Evolutionary conservation across 2,329 filamentous ascomycete species (phyloP), one percentile per base, ranked within the genome.

Genomic region (Nemania diffusa): DNA sequence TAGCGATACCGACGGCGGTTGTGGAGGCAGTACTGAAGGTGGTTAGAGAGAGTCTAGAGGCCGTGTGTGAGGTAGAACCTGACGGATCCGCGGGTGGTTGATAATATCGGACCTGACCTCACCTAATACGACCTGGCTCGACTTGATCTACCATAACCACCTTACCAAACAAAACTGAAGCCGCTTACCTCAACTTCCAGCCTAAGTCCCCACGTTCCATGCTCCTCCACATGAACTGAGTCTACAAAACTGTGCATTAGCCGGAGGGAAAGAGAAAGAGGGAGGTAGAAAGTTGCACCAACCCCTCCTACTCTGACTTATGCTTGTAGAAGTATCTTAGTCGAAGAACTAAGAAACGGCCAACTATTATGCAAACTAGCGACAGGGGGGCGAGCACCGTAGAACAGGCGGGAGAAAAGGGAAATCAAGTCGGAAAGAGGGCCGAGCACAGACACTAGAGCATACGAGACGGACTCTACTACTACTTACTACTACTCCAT

Each of bases 1-100:
- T 90, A 15, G 88, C 88, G 34, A 77, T 91, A 48, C 88, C 90
- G 13, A 81, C 84, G 62, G 75, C 81, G 2, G 87, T 90, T n/a
- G 79, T 91, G 15, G 86, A 90, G 27, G 87, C 91, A 71, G 87
- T 88, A 4, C 79, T 90, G n/a, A 84, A 83, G 70, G 81, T 87
- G 34, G 88, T 88, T 29, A 81, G 84, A 65, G 87, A 90, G 72
- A 84, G 84, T 69, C 79, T 91, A 48, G 87, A 89, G 69, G 76
- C 79, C 42, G 81, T 88, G 13, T 80, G 79, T 59, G 79, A 81
- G 70, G 73, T 84, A 52, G 80, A 81, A 15, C 55, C 58, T 26
- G 76, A 75, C 56, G 73, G 71, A 22, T 59, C 64, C 48, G 50
- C 69, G 27, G 72, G 70, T 34, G 69, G 71, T 22, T 71, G 59